Evolutionary conservation across 208 protist genomes (phyloP), one percentile per base, ranked within the genome.

Genomic region (Tetramitus jugosus): DNA sequence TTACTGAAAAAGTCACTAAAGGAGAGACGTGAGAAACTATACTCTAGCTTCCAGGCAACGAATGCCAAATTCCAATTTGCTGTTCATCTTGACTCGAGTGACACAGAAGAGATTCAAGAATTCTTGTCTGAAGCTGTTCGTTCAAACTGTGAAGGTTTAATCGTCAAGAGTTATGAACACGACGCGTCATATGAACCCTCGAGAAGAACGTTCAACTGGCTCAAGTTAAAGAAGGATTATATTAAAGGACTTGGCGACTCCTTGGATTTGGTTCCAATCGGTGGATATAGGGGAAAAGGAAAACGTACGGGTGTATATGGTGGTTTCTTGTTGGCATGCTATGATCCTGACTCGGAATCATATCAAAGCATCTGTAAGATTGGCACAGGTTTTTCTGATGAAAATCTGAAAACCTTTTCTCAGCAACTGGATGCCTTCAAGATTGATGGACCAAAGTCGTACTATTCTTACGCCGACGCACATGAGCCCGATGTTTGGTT

Each of bases 201-300:
- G 14, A 96, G 95, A 78, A 90, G 98, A 29, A 97, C 96, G 0
- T 87, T 94, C 77, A 94, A 91, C 53, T 99, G 97, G 97, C 87
- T 98, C 37, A 99, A 99, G 83, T 87, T 98, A 29, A 99, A 99
- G 85, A 98, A 98, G 85, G 98, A 99, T 87, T 99, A 99, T 85
- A 14, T 74, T 0, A 88, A 98, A 60, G 95, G 94, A 60, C 85
- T 98, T 68, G 94, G 90, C 0, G 98, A 99, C 85, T 96, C 94
- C 3, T 77, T 99, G 2, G 98, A 99, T 86, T 87, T 99, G 2
- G 97, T 99, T 1, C 96, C 97, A 8, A 97, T 99, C 78, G 98
- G 93, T 26, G 97, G 88, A 7, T 98, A 91, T 77, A 92, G 92
- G 75, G 98, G 98, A n/a, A 96, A 95, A 79, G 97, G 97, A 35